Percentiles rank a stretch among this genome's conserved stretches.
Conservation (phyloP, 2,329 filamentous ascomycete genomes). For the Penicillium griseofulvum region DNA sequence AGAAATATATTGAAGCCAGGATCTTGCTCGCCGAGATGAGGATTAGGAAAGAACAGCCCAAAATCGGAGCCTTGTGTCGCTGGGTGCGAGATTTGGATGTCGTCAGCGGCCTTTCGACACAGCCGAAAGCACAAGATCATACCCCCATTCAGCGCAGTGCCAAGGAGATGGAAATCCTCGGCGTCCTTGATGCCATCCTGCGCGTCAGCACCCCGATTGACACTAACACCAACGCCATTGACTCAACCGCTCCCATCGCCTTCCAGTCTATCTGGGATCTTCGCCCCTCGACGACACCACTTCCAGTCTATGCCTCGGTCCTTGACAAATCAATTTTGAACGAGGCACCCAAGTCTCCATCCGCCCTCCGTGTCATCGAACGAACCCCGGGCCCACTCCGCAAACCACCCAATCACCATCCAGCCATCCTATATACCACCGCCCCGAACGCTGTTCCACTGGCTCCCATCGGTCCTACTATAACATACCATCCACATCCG, state of each 20-base stretch:
- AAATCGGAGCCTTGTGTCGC: slow-evolving; percentile 66
- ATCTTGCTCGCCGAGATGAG: slow-evolving; percentile 68
- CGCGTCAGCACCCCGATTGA: slow-evolving; percentile 63
- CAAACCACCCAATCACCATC: slow-evolving; percentile 67
- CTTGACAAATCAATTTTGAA: slow-evolving; percentile 56
- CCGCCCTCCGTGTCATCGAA: slow-evolving; percentile 58
- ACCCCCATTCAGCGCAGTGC: slow-evolving; percentile 21
- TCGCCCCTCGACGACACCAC: slow-evolving; percentile 43
- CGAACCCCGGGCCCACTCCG: slow-evolving; percentile 58
- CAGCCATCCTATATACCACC: slow-evolving; percentile 64
- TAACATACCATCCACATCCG: slow-evolving; percentile 60
- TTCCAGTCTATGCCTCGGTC: slow-evolving; percentile 57
- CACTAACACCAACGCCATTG: slow-evolving; percentile 25
- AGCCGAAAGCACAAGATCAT: slow-evolving; percentile 45
- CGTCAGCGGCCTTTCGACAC: slow-evolving; percentile 62
- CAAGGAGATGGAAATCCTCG: slow-evolving; percentile 56
- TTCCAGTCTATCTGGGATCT: slow-evolving; percentile 63
- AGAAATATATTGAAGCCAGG: slow-evolving; percentile 63
- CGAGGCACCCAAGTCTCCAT: slow-evolving; percentile 24
- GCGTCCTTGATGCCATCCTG: slow-evolving; percentile 63
- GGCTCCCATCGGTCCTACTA: slow-evolving; percentile 44
- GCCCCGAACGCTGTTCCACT: slow-evolving; percentile 57
- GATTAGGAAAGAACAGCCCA: slow-evolving; percentile 63
- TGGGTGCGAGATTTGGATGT: slow-evolving; percentile 72
- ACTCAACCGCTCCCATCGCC: slow-evolving; percentile 52